Base-by-base conservation (phyloP, 2,329 filamentous ascomycete species). In the Aspergillus eucalypticola region DNA sequence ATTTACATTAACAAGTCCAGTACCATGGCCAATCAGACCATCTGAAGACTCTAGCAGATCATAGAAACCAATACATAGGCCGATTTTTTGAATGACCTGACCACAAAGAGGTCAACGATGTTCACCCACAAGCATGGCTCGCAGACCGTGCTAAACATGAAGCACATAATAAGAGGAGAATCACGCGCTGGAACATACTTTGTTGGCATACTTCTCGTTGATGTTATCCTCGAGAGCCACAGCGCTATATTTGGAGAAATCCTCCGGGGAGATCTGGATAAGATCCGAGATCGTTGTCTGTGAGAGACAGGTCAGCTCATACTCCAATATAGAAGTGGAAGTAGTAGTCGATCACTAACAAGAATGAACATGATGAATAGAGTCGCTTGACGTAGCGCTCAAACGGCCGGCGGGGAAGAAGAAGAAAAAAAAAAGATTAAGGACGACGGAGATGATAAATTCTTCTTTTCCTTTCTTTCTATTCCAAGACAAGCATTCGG, bases 141-240 rank as follows among this genome's bases (percentile, higher is more conserved):
- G 5, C 17, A 51, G 49, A 17, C 27, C 10, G 17, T 17, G 32
- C 10, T 35, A 21, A 19, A 5, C n/a, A 8, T 19, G 3, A 38
- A 27, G 27, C 15, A 10, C 23, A 39, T 3, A 8, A 8, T n/a
- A 5, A 11, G 32, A 32, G 35, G 13, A 13, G 5, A 1, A 1
- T 13, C 19, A 44, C 13, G 41, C 19, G 41, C n/a, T 57, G 11
- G 21, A 17, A 44, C 66, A 41, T 54, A 91, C 89, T 78, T 94
- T 95, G 79, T 99, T 97, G 61, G 94, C 88, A 77, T 97, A 99
- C 79, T 99, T 99, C 64, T 88, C 84, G 75, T 99, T 98, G 79
- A 99, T 95, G 70, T 95, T 95, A 79, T 99, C 93, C 78, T 97
- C 92, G 64, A 99, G 91, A 1, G 92, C 92, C 64, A 92, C 85